These are phyloP conservation scores for Pythium aphanidermatum DNA, from an alignment of 352 stramenopile genomes.

Conservation along the genomic window DNA sequence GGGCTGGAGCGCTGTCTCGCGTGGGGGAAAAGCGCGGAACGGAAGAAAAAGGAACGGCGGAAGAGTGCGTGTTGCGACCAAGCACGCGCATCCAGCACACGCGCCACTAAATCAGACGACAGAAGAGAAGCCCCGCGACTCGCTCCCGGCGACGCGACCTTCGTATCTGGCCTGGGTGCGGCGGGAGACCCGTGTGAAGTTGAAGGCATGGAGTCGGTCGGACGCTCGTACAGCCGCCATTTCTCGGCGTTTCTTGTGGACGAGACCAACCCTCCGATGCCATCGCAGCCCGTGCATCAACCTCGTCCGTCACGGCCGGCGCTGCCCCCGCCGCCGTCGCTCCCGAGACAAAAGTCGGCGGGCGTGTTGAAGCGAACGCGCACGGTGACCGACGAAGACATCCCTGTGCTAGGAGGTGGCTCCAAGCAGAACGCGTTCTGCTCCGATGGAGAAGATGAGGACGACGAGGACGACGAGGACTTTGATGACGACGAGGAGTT, in stretches of 20 bases:
- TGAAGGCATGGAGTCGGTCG: constrained; percentile 23
- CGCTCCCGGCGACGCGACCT: too few species aligned
- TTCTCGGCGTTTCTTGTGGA: constrained; percentile 27
- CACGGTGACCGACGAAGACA: constrained; percentile 40
- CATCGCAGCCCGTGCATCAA: constrained; percentile 19
- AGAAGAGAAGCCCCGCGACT: too few species aligned
- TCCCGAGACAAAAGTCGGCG: not conserved
- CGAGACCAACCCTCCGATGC: constrained; percentile 17
- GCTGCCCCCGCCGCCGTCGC: not conserved
- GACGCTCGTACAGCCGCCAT: constrained; percentile 17
- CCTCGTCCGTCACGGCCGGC: constrained; percentile 5
- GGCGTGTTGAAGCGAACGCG: not conserved
- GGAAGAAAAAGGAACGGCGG: constrained; percentile 2
- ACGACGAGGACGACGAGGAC: constrained; percentile 16
- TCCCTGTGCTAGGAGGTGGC: constrained; percentile 54
- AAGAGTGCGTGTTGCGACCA: too few species aligned
- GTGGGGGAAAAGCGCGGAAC: constrained; percentile 1
- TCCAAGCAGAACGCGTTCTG: constrained; percentile 30
- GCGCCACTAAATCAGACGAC: too few species aligned
- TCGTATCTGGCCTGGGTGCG: too few species aligned
- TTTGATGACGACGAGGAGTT: constrained; percentile 23
- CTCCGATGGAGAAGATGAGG: constrained; percentile 21
- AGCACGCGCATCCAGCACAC: too few species aligned
- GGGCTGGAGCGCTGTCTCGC: too few species aligned
- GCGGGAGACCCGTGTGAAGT: too few species aligned